phyloP scores from a whole-genome alignment of 768 basidiomycete genomes.

The Hypholoma fasciculare region DNA sequence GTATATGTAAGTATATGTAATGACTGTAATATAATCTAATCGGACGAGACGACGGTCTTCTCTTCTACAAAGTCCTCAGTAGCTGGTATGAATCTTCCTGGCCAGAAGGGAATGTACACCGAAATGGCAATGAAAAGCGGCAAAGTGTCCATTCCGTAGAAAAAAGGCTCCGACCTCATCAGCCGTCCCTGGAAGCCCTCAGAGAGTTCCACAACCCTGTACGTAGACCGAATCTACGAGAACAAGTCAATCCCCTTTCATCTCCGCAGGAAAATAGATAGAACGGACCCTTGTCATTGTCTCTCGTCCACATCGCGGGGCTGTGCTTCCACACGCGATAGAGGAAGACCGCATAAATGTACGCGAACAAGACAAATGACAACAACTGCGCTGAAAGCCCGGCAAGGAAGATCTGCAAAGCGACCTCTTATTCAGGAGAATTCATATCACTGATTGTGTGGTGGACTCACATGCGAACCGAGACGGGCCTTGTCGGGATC shows the following conservation, averaged over 20 bases:
- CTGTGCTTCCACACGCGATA: slow-evolving; percentile 43
- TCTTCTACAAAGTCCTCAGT: too few relatives aligned
- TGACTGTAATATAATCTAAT: too few relatives aligned
- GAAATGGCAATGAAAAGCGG: slow-evolving; percentile 63
- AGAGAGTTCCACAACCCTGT: slow-evolving; percentile 57
- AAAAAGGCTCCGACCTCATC: slow-evolving; percentile 56
- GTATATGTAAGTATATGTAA: too few relatives aligned
- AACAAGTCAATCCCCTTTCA: slow-evolving; percentile 17
- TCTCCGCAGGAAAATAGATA: too few relatives aligned
- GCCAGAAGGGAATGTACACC: slow-evolving; percentile 65
- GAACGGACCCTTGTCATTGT: slow-evolving; percentile 31
- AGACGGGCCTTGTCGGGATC: slow-evolving; percentile 22
- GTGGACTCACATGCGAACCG: slow-evolving; percentile 37
- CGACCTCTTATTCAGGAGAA: neutral
- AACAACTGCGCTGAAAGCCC: slow-evolving; percentile 56
- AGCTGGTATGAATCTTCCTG: slow-evolving; percentile 48
- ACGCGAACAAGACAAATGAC: slow-evolving; percentile 51
- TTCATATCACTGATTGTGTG: neutral
- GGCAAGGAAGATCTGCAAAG: slow-evolving; percentile 49
- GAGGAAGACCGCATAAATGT: slow-evolving; percentile 47
- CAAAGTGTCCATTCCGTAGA: slow-evolving; percentile 67
- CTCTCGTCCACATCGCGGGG: slow-evolving; percentile 39
- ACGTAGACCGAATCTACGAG: slow-evolving; percentile 61
- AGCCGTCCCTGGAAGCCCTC: slow-evolving; percentile 63
- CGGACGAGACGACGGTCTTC: too few relatives aligned